A percentile compares a stretch with the other conserved stretches of the same genome.
Conservation (phyloP, 2,329 filamentous ascomycete genomes). For the Calonectria ilicicola region DNA sequence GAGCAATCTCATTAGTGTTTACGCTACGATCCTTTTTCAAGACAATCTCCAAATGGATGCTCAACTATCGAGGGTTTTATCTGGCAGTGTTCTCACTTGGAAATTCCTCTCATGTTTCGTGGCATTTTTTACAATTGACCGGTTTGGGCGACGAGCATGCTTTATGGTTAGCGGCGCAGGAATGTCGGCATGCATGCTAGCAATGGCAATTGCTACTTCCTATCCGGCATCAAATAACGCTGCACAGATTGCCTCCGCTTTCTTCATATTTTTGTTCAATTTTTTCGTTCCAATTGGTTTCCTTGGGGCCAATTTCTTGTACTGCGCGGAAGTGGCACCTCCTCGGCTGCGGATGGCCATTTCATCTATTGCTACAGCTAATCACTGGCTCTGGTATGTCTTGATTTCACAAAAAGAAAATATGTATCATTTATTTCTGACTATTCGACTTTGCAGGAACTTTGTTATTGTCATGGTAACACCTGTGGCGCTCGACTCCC, state of each 20-base stretch:
- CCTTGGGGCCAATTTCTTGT: neutral
- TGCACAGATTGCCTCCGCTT: neutral
- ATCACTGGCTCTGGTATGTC: neutral
- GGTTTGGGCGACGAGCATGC: neutral
- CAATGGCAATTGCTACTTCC: neutral
- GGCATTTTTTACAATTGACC: neutral
- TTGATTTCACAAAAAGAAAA: too few species aligned
- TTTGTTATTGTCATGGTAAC: neutral
- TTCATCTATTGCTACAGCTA: neutral
- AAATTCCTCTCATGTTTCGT: neutral
- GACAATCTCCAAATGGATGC: neutral
- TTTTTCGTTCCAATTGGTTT: neutral
- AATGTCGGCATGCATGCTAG: neutral
- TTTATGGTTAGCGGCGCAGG: neutral
- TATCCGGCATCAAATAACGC: neutral
- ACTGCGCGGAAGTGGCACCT: neutral
- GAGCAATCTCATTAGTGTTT: neutral
- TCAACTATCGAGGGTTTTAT: neutral
- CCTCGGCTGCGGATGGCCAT: neutral
- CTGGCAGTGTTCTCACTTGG: neutral
- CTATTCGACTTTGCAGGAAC: neutral
- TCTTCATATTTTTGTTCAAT: neutral
- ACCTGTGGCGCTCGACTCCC: neutral
- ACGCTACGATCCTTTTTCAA: neutral
- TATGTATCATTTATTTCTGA: too few species aligned